Conservation (phyloP, 73 alveolate species). For the Paramecium caudatum region DNA sequence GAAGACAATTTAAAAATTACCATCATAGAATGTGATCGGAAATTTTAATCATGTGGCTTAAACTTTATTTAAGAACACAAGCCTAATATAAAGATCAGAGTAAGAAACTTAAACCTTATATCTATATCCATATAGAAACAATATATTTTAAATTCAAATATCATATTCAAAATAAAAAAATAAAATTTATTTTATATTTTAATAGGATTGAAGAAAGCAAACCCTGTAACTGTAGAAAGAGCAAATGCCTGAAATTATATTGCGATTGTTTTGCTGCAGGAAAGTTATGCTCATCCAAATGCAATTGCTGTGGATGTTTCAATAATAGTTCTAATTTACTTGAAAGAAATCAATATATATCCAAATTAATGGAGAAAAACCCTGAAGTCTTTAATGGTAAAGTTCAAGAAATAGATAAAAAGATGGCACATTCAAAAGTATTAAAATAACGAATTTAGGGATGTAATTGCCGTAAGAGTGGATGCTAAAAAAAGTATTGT, state of each 20-base stretch:
- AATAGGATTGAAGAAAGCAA: constrained; percentile 10
- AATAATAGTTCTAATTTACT: constrained; percentile 88
- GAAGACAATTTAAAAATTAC: background rate
- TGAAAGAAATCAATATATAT: constrained; percentile 84
- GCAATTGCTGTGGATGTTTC: constrained; percentile 95
- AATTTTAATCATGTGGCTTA: background rate
- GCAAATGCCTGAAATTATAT: constrained; percentile 93
- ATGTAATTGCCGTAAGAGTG: constrained; percentile 83
- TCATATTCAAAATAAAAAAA: constrained; percentile 49
- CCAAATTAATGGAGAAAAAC: constrained; percentile 88
- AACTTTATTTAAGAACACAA: background rate
- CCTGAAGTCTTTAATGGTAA: constrained; percentile 94
- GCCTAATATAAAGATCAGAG: background rate
- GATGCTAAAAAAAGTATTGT: constrained; percentile 83
- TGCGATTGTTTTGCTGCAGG: constrained; percentile 96
- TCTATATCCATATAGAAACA: background rate
- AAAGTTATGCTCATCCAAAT: constrained; percentile 79
- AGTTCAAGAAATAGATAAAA: constrained; percentile 67
- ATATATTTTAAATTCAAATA: constrained; percentile 47
- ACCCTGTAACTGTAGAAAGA: constrained; percentile 91
- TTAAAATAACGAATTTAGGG: constrained; percentile 71
- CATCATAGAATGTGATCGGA: background rate
- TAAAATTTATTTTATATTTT: background rate
- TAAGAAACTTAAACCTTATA: background rate
- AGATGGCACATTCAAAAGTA: background rate